Evolutionary conservation across 2,329 filamentous ascomycete species (phyloP).

Genomic region (Fusarium sp.): DNA sequence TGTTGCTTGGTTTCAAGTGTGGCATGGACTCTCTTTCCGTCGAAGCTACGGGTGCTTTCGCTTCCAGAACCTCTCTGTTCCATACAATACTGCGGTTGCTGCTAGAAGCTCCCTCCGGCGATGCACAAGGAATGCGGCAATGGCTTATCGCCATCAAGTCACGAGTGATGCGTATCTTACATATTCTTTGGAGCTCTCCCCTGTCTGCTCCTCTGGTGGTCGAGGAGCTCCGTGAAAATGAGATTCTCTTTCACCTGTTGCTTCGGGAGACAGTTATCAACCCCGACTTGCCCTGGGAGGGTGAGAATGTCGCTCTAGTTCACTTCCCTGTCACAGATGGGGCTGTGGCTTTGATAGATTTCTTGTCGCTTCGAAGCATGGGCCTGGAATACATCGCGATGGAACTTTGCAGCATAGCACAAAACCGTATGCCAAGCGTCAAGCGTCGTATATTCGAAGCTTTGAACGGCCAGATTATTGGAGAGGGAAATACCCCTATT

Average conservation of each 20-base stretch:
- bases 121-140: conserved; percentile 69
- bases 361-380: conserved; percentile 80
- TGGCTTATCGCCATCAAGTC: conserved; percentile 79
- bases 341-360: conserved; percentile 77
- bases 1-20: conserved; percentile 88
- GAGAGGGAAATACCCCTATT: conserved; percentile 73
- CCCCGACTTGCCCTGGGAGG: conserved; percentile 79
- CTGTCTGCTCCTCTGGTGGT: conserved; percentile 81
- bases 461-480: conserved; percentile 79
- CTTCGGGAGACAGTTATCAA: conserved; percentile 77
- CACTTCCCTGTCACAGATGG: conserved; percentile 77
- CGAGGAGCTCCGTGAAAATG: conserved; percentile 80
- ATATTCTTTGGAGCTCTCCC: conserved; percentile 84
- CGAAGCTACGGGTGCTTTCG: conserved; percentile 76
- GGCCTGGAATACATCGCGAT: conserved; percentile 86
- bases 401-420: conserved; percentile 83
- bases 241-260: conserved; percentile 83
- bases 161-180: conserved; percentile 77
- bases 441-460: conserved; percentile 77
- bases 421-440: conserved; percentile 75
- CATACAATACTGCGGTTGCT: conserved; percentile 82
- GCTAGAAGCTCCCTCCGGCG: conserved; percentile 73
- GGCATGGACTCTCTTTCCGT: conserved; percentile 76
- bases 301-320: conserved; percentile 66
- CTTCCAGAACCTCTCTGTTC: conserved; percentile 79